Evolutionary conservation across 169 alveolate species (phyloP), one percentile per base, ranked within the genome.

Genomic region (Perkinsus chesapeaki): DNA sequence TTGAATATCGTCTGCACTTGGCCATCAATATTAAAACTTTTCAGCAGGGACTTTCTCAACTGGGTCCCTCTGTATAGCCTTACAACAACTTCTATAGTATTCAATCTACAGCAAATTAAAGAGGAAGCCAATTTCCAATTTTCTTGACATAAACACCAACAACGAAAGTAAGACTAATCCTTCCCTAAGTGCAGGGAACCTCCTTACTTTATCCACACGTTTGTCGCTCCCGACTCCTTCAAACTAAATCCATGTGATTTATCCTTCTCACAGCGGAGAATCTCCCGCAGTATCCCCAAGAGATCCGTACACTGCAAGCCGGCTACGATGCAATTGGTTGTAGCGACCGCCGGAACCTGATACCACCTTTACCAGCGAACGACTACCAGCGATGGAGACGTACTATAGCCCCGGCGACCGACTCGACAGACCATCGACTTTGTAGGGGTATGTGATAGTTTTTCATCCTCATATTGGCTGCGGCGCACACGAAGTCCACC

Each of bases 401-500:
- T 5, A 98, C 95, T 43, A 98, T 98, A 93, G 97, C 96, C 23
- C 99, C 99, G 34, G 99, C 99, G 31, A 98, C 97, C 91, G 98
- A 96, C 92, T 98, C 98, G 39, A 96, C 91, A 73, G 92, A 47
- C 95, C 96, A 96, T 39, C 94, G 94, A 38, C 95, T 91, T 93
- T 94, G 95, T 91, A 95, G 0, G n/a, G 96, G 94, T 39, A 98
- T 95, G 91, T 95, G 94, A 93, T 97, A 98, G 94, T 97, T 97
- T 72, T 93, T 91, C 94, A 98, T 96, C 93, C 99, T 96, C n/a
- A 98, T 93, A 93, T 97, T 97, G 27, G 98, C 73, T 0, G 98
- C 98, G 39, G 98, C 97, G 39, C 96, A 95, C 31, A 97, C 96
- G 73, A 98, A 98, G 90, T 97, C 97, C 93, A 98, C 96, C 37